A percentile compares a stretch with the other conserved stretches of the same genome.
Conservation (phyloP, 2,329 filamentous ascomycete genomes). For the Paecilomyces dactylethromorphus region DNA sequence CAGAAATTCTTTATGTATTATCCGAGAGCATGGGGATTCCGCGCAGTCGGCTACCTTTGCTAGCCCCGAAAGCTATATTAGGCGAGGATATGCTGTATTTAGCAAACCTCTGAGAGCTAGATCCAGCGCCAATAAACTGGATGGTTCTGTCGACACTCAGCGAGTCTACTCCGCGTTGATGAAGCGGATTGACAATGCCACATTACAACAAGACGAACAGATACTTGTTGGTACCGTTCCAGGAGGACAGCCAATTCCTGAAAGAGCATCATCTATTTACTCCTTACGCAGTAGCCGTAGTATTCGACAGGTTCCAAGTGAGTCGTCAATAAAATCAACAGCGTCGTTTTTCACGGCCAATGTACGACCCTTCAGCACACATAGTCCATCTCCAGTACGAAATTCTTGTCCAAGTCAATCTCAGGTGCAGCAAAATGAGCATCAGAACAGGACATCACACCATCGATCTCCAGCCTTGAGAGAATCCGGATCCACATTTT, state of each 20-base stretch:
- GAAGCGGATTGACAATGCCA: conserved; percentile 28
- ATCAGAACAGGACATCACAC: conserved; percentile 7
- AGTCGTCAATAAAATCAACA: conserved; percentile 21
- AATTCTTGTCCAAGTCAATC: conserved; percentile 8
- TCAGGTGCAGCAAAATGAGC: conserved; percentile 12
- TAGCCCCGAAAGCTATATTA: conserved; percentile 11
- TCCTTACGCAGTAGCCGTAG: conserved; percentile 18
- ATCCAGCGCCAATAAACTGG: conserved; percentile 10
- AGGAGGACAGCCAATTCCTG: conserved; percentile 22
- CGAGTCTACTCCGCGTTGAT: conserved; percentile 39
- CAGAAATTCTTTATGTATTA: conserved; percentile 35
- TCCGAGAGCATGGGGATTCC: conserved; percentile 33
- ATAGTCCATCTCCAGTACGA: conserved; percentile 3
- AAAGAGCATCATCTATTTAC: conserved; percentile 18
- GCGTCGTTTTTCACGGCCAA: conserved; percentile 25
- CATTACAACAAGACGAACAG: conserved; percentile 13
- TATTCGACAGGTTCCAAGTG: conserved; percentile 25
- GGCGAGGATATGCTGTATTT: conserved; percentile 21
- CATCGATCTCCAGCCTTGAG: background rate
- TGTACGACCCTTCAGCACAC: conserved; percentile 1
- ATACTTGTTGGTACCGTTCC: conserved; percentile 23
- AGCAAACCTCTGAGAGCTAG: conserved; percentile 15
- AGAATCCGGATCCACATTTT: conserved; percentile 12
- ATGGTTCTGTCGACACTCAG: conserved; percentile 28
- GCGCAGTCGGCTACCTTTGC: conserved; percentile 20